Evolutionary conservation across 805 yeast species (phyloP).

Genomic region (Wickerhamiella sorbophila): DNA sequence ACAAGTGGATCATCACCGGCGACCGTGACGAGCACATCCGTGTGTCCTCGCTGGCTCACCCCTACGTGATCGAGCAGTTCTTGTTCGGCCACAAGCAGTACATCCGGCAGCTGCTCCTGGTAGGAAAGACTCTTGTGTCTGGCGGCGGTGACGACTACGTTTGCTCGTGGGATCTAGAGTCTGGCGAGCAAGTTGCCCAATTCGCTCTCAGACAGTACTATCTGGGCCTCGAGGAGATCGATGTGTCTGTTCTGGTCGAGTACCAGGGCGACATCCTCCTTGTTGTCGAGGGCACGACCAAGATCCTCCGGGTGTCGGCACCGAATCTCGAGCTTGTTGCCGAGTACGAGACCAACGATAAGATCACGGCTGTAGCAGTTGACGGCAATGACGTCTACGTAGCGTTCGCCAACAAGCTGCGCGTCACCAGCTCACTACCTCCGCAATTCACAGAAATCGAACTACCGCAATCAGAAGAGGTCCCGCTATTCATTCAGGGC

Average conservation of each 20-base stretch:
- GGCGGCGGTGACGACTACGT: constrained; percentile 85
- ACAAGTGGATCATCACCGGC: constrained; percentile 51
- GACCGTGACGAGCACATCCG: constrained; percentile 96
- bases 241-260: constrained; percentile 8
- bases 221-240: constrained; percentile 17
- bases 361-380: constrained; percentile 8
- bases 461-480: constrained; percentile 2
- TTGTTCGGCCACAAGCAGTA: constrained; percentile 79
- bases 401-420: constrained; percentile 2
- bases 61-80: constrained; percentile 67
- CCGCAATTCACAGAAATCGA: constrained; percentile 1
- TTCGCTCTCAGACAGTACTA: constrained; percentile 34
- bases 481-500: constrained; percentile 5
- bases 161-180: constrained; percentile 67
- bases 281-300: constrained; percentile 10
- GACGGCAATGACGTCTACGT: constrained; percentile 3
- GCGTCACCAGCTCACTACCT: not conserved
- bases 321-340: constrained; percentile 6
- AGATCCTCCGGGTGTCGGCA: constrained; percentile 7
- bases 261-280: constrained; percentile 4
- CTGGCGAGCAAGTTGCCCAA: constrained; percentile 34
- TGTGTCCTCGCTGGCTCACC: constrained; percentile 62
- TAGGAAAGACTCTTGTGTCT: constrained; percentile 46
- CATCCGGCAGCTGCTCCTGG: constrained; percentile 52
- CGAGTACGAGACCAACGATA: constrained; percentile 4